Evolutionary conservation across 129 eudicot genomes (phyloP).

Genomic region (Flaveria linearis): DNA sequence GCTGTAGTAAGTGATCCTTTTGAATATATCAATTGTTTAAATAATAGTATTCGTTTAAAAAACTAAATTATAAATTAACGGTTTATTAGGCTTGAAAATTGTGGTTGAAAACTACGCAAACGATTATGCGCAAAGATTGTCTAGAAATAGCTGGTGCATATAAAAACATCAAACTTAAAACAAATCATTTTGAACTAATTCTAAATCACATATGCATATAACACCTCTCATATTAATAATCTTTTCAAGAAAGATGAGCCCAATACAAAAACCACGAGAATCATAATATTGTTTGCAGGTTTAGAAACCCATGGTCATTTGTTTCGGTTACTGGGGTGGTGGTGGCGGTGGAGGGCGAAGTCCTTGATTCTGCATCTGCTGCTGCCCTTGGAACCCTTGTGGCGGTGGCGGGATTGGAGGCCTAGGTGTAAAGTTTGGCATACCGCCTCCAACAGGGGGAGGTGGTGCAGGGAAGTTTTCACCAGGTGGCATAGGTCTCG

Average conservation of each 20-base stretch:
- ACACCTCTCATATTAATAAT: background rate
- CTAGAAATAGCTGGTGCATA: background rate
- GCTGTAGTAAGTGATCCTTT: too few species aligned
- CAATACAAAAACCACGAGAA: slow-evolving; percentile 4
- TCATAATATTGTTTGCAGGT: background rate
- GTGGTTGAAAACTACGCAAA: too few species aligned
- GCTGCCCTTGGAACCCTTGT: slow-evolving; percentile 84
- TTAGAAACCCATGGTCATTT: background rate
- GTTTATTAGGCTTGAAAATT: too few species aligned
- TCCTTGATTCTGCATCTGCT: slow-evolving; percentile 55
- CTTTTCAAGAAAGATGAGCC: background rate
- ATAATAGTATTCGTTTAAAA: too few species aligned
- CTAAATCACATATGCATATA: background rate
- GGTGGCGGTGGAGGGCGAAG: slow-evolving; percentile 74
- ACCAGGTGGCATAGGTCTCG: slow-evolving; percentile 93
- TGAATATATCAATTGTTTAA: too few species aligned
- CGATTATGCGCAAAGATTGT: background rate
- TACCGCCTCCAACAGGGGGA: slow-evolving; percentile 73
- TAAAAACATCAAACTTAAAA: background rate
- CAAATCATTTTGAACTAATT: background rate
- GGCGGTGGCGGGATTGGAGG: slow-evolving; percentile 72
- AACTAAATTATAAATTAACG: too few species aligned
- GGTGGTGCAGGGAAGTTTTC: slow-evolving; percentile 84
- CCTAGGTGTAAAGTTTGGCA: slow-evolving; percentile 82
- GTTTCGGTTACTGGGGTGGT: slow-evolving; percentile 35